Conservation (phyloP, 495 filamentous ascomycete species). For the Penicillium atrosanguineum region DNA sequence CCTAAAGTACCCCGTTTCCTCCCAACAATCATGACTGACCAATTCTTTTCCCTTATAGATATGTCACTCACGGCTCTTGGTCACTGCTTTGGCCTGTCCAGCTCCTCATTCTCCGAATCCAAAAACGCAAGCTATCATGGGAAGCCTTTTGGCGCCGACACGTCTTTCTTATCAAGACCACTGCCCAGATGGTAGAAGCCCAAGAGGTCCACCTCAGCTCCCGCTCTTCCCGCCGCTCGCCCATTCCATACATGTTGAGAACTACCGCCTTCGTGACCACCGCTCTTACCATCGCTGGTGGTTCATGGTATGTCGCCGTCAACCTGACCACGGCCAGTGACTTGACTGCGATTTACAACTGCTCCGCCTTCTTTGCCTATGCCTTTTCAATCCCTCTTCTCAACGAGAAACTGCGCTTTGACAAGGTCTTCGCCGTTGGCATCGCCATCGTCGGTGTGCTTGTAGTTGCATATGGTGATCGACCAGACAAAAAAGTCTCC, state of each 20-base stretch:
- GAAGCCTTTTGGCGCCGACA: constrained; percentile 84
- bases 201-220: constrained; percentile 58
- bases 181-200: constrained; percentile 80
- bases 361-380: constrained; percentile 97
- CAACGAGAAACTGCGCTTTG: constrained; percentile 72
- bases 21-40: constrained; percentile 11
- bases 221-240: constrained; percentile 49
- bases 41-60: constrained; percentile 44
- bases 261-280: constrained; percentile 79
- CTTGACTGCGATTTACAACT: constrained; percentile 98
- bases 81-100: constrained; percentile 80
- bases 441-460: constrained; percentile 88
- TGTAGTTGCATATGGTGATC: constrained; percentile 87
- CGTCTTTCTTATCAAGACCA: constrained; percentile 67
- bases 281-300: constrained; percentile 85
- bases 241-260: constrained; percentile 69
- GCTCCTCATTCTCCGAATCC: constrained; percentile 72
- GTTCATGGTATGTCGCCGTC: constrained; percentile 95
- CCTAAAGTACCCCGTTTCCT: background rate
- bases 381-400: constrained; percentile 88
- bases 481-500: constrained; percentile 46
- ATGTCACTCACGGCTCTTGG: constrained; percentile 95
- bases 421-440: constrained; percentile 78
- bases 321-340: constrained; percentile 88
- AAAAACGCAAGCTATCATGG: constrained; percentile 73